These are phyloP conservation scores for Cytidiella melzeri DNA, from an alignment of 768 basidiomycete species.

Conservation along the genomic window DNA sequence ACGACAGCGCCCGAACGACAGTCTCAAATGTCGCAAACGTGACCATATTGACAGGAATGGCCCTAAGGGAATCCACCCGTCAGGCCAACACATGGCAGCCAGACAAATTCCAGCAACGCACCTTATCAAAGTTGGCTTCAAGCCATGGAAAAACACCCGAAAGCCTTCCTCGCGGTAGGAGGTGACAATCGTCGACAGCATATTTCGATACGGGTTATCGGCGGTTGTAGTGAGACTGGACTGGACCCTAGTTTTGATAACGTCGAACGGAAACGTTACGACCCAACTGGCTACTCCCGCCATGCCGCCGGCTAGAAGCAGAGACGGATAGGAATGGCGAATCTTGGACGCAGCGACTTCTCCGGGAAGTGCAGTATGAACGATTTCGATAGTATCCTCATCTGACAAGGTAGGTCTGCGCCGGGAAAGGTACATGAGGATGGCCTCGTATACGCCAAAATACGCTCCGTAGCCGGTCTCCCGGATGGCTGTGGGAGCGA, in stretches of 20 bases:
- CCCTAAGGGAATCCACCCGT: conserved; percentile 36
- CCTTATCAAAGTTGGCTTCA: conserved; percentile 79
- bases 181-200: conserved; percentile 48
- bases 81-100: background rate
- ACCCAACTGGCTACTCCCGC: conserved; percentile 79
- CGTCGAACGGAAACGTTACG: conserved; percentile 82
- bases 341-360: conserved; percentile 34
- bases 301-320: conserved; percentile 68
- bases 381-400: background rate
- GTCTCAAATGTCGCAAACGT: conserved; percentile 72
- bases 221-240: conserved; percentile 24
- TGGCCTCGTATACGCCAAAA: conserved; percentile 65
- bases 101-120: conserved; percentile 24
- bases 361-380: conserved; percentile 32
- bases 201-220: conserved; percentile 52
- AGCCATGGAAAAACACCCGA: conserved; percentile 67
- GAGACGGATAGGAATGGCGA: conserved; percentile 43
- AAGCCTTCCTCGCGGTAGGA: conserved; percentile 62
- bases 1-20: conserved; percentile 38
- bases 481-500: conserved; percentile 64
- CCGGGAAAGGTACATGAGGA: conserved; percentile 42
- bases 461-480: conserved; percentile 85
- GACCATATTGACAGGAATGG: conserved; percentile 84
- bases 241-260: conserved; percentile 88
- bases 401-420: conserved; percentile 11